Evolutionary conservation across 306 rosid species (phyloP), one percentile per base, ranked within the genome.

Genomic region (Inga laurina): DNA sequence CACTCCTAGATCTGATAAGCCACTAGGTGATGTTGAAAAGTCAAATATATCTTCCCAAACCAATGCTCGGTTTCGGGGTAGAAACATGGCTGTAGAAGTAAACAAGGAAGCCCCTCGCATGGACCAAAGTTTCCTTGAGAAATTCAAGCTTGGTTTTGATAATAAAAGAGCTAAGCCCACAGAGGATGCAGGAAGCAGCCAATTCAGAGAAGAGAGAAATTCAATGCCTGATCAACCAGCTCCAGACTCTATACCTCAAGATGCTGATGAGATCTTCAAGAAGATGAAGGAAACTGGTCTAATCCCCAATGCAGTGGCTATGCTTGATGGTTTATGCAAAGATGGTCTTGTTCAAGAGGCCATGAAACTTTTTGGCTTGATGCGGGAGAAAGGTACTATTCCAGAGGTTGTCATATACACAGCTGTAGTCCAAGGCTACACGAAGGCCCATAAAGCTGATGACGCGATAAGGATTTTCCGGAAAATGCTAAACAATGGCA

Each of bases 311-410:
- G 94, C 97, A 3, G 97, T 93, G 74, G 97, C 98, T 27, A 96
- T 96, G 99, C 98, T 96, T 46, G 99, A 96, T 79, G 93, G 98
- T 51, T 89, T 96, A n/a, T 93, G 99, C 84, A 93, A 96, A 85
- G 98, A 96, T 83, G 99, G 97, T 57, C 89, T 91, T 66, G 95
- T 92, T 75, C 97, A 96, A 88, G 99, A 93, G 76, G 97, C 99
- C 35, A 90, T 96, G 97, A 93, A 93, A 73, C 97, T 96, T 72
- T 93, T 96, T 46, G 94, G 93, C 34, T 77, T 85, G 82, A 92
- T 96, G 93, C 92, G 97, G 6, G 98, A 93, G 80, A 96, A 92
- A 86, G 94, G 99, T 52, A 90, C 97, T 10, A 92, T 96, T 83
- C 99, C 99, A 7, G 98, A 96, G 85, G 88, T 96, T 65, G 97